Conservation (phyloP, 306 rosid species). For the Oemleria cerasiformis region DNA sequence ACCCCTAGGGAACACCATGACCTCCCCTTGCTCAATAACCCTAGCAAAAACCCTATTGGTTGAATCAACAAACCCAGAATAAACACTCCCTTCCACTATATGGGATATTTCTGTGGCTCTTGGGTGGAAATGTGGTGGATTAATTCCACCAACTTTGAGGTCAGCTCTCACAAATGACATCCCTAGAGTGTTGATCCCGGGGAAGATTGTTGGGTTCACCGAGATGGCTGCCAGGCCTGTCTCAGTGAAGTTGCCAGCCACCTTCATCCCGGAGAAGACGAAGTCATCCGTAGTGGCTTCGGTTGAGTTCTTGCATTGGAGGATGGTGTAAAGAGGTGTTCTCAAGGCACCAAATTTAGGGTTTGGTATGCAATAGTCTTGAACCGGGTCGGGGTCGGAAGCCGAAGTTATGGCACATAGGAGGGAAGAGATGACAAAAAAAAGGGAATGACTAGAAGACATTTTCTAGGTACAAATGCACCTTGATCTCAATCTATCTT, state of each 20-base stretch:
- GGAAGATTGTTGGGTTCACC: slow-evolving; percentile 54
- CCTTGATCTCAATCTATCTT: too few species aligned
- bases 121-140: slow-evolving; percentile 93
- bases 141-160: slow-evolving; percentile 62
- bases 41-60: slow-evolving; percentile 57
- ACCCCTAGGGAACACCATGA: slow-evolving; percentile 86
- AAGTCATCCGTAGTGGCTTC: slow-evolving; percentile 67
- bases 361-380: slow-evolving; percentile 85
- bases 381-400: slow-evolving; percentile 91
- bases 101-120: slow-evolving; percentile 78
- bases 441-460: slow-evolving; percentile 32
- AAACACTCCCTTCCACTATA: slow-evolving; percentile 63
- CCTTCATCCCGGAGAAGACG: slow-evolving; percentile 53
- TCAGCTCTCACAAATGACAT: slow-evolving; percentile 79
- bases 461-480: slow-evolving; percentile 28
- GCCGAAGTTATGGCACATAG: slow-evolving; percentile 36
- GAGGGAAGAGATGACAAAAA: slow-evolving; percentile 31
- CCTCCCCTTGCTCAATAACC: slow-evolving; percentile 70
- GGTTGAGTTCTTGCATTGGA: slow-evolving; percentile 75
- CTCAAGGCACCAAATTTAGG: slow-evolving; percentile 36
- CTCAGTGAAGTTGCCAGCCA: slow-evolving; percentile 56
- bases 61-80: slow-evolving; percentile 86
- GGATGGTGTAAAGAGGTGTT: slow-evolving; percentile 32
- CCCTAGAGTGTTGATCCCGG: slow-evolving; percentile 84
- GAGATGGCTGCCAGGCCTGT: slow-evolving; percentile 57